Evolutionary conservation across 257 asterid species (phyloP).

Genomic region (Salvia rosmarinus): DNA sequence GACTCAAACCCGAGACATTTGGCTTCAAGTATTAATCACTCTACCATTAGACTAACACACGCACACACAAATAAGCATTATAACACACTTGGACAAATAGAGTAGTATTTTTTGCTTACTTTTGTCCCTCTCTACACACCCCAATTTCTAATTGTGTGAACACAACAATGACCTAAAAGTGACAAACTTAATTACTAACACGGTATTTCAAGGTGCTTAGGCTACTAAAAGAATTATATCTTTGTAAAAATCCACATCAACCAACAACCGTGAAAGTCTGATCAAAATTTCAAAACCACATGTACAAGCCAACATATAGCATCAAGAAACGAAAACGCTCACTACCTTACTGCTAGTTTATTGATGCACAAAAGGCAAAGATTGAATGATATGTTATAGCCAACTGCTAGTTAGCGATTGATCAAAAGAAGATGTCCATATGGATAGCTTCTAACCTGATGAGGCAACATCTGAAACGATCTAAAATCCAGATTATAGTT

Average conservation of each 20-base stretch:
- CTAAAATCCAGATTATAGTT: constrained; percentile 1
- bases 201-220: no score
- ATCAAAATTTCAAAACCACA: constrained; percentile 20
- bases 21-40: no score
- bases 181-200: no score
- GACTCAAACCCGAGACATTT: no score
- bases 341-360: constrained; percentile 26
- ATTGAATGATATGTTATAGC: constrained; percentile 2
- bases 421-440: constrained; percentile 24
- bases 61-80: no score
- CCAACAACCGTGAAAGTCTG: constrained; percentile 2
- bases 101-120: no score
- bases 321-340: background rate
- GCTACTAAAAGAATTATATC: no score
- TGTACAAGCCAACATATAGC: background rate
- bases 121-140: no score
- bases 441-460: constrained; percentile 33
- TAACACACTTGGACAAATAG: no score
- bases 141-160: no score
- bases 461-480: background rate
- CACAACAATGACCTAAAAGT: no score
- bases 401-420: background rate
- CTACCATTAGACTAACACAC: no score
- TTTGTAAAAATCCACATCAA: background rate
- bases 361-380: constrained; percentile 24